Evolutionary conservation across 306 rosid species (phyloP).

Genomic region (Cicer chorassanicum): DNA sequence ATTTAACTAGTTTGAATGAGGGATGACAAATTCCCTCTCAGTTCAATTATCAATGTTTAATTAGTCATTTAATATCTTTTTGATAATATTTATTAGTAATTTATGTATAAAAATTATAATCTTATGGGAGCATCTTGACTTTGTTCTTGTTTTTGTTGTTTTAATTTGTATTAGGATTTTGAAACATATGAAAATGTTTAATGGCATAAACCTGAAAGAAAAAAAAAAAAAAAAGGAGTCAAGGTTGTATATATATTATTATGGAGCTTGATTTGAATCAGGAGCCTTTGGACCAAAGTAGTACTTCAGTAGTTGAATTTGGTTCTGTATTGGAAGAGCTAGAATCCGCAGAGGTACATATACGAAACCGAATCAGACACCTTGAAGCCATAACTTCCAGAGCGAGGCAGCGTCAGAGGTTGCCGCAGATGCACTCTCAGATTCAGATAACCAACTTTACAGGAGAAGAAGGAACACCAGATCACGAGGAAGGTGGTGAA

Average conservation of each 20-base stretch:
- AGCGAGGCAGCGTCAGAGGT: slow-evolving; percentile 64
- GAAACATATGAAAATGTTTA: slow-evolving; percentile 33
- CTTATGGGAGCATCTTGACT: background rate
- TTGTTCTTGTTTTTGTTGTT: slow-evolving; percentile 13
- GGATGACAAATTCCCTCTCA: background rate
- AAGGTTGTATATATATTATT: slow-evolving; percentile 33
- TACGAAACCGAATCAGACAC: slow-evolving; percentile 69
- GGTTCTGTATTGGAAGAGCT: slow-evolving; percentile 63
- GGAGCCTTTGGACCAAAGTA: slow-evolving; percentile 63
- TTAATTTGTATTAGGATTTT: slow-evolving; percentile 36
- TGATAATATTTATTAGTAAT: background rate
- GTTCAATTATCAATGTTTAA: slow-evolving; percentile 8
- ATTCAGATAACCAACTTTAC: slow-evolving; percentile 49
- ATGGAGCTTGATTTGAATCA: slow-evolving; percentile 74
- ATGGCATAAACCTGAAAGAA: slow-evolving; percentile 43
- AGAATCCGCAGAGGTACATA: slow-evolving; percentile 60
- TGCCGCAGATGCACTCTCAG: slow-evolving; percentile 47
- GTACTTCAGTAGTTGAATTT: slow-evolving; percentile 49
- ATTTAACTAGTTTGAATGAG: background rate
- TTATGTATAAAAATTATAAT: background rate
- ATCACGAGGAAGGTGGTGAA: slow-evolving; percentile 35
- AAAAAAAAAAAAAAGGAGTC: slow-evolving; percentile 44
- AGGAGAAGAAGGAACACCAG: slow-evolving; percentile 20
- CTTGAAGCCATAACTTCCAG: slow-evolving; percentile 71
- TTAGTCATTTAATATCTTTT: background rate